These are phyloP conservation scores for Pyrus hybrid DNA, from an alignment of 331 rosid species.

Conservation along the genomic window DNA sequence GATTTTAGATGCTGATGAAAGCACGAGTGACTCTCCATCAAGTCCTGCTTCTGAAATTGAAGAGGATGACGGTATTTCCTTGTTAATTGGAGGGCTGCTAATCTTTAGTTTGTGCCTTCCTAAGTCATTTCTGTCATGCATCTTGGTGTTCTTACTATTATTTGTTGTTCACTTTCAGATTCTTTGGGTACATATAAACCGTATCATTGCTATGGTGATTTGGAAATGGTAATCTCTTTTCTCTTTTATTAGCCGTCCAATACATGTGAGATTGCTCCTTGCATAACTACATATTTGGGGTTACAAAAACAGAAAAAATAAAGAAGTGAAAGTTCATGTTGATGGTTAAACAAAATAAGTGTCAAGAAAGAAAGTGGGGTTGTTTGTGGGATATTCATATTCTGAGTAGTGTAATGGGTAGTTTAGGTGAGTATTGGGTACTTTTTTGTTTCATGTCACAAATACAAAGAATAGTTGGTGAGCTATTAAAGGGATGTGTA, in stretches of 20 bases:
- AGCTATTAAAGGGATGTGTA: background rate
- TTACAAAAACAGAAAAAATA: background rate
- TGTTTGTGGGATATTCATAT: background rate
- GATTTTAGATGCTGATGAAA: constrained; percentile 43
- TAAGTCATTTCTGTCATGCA: constrained; percentile 5
- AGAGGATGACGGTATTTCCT: constrained; percentile 42
- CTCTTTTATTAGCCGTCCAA: background rate
- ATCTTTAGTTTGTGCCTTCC: background rate
- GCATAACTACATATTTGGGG: background rate
- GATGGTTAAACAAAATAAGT: background rate
- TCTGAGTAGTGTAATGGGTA: background rate
- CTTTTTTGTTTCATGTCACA: background rate
- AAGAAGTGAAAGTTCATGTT: background rate
- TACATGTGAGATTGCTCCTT: background rate
- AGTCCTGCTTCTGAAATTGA: constrained; percentile 48
- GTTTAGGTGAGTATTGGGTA: background rate
- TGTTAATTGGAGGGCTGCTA: constrained; percentile 12
- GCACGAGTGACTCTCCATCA: constrained; percentile 38
- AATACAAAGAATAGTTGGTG: background rate
- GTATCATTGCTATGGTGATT: constrained; percentile 16
- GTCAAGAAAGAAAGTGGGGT: background rate
- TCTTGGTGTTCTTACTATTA: constrained; percentile 17
- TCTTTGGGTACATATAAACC: constrained; percentile 29
- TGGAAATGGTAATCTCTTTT: constrained; percentile 41
- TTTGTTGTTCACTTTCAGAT: constrained; percentile 41